phyloP scores from a whole-genome alignment of 257 asterid species.

The Gentiana straminea region DNA sequence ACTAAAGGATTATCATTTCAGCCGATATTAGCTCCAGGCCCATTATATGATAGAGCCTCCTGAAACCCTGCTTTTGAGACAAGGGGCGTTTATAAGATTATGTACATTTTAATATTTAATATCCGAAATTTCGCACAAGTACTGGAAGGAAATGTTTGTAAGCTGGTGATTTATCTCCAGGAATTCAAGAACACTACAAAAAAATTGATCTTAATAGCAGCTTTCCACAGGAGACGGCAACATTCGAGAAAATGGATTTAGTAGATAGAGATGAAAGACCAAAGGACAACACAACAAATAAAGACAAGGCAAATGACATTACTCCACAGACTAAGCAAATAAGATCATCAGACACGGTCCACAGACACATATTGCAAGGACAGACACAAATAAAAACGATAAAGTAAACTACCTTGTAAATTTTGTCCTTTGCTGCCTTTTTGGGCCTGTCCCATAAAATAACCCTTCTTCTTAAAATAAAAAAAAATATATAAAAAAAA shows the following conservation, averaged over 20 bases:
- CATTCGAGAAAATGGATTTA: slow-evolving; percentile 16
- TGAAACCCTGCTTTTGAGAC: slow-evolving; percentile 90
- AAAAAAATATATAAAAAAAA: too few species aligned
- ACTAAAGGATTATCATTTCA: slow-evolving; percentile 70
- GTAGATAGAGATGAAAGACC: slow-evolving; percentile 18
- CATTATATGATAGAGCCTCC: slow-evolving; percentile 78
- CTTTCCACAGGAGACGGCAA: slow-evolving; percentile 24
- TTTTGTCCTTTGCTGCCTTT: too few species aligned
- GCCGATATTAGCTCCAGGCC: slow-evolving; percentile 90
- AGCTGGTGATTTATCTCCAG: slow-evolving; percentile 39
- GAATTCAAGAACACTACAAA: slow-evolving; percentile 22
- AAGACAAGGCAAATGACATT: not conserved
- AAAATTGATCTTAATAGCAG: slow-evolving; percentile 6
- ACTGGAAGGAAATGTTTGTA: slow-evolving; percentile 42
- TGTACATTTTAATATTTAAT: slow-evolving; percentile 24
- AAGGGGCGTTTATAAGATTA: slow-evolving; percentile 65
- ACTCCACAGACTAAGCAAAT: too few species aligned
- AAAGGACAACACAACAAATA: slow-evolving; percentile 19
- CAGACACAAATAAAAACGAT: slow-evolving; percentile 1
- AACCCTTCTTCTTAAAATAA: too few species aligned
- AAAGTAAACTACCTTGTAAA: slow-evolving; percentile 18
- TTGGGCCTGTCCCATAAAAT: too few species aligned
- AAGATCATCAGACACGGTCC: not conserved
- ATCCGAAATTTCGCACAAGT: slow-evolving; percentile 13
- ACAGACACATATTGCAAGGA: slow-evolving; percentile 8